Evolutionary conservation across 2,329 filamentous ascomycete genomes (phyloP), one percentile per base, ranked within the genome.

Genomic region (Dactylellina haptotyla): DNA sequence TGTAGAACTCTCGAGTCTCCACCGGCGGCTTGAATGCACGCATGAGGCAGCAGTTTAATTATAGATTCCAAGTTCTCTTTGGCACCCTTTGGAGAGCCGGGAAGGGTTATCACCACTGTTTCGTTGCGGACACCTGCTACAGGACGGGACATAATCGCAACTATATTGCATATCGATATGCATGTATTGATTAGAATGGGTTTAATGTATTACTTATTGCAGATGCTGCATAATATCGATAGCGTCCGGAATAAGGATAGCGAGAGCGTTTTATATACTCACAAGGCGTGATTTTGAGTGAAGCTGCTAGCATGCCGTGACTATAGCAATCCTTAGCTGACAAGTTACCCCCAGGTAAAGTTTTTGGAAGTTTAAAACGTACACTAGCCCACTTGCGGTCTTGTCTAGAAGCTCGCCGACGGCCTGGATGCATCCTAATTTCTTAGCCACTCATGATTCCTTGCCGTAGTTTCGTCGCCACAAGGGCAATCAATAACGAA

Each of bases 91-190:
- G 95, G 95, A 0, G 94, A 98, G 0, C 95, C 95, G 0, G 95
- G 95, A 2, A 99, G 83, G 0, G 95, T 99, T 75, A 97, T 82
- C 23, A 99, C 90, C 58, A 99, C 81, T 0, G 92, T 89, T 72
- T 88, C 88, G 75, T 94, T 89, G 30, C 95, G 86, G 1, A 96
- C 88, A 2, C 95, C 95, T 20, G 95, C 95, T 10, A 96, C 91
- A 3, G 95, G 95, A 48, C 95, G 87, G 57, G 95, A 91, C 95
- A 99, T 99, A 83, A 97, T 89, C 46, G 95, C 95, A 82, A 99
- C 93, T 96, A 66, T 23, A 57, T 20, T 18, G 23, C 23, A n/a
- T 20, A 46, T 23, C 16, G 51, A n/a, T 56, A 10, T 65, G 51
- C 81, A 65, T 46, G 6, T 5, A 28, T 41, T 9, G 4, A 39